Conservation (phyloP, 1,284 basidiomycete species). For the Leccinum fallax region DNA sequence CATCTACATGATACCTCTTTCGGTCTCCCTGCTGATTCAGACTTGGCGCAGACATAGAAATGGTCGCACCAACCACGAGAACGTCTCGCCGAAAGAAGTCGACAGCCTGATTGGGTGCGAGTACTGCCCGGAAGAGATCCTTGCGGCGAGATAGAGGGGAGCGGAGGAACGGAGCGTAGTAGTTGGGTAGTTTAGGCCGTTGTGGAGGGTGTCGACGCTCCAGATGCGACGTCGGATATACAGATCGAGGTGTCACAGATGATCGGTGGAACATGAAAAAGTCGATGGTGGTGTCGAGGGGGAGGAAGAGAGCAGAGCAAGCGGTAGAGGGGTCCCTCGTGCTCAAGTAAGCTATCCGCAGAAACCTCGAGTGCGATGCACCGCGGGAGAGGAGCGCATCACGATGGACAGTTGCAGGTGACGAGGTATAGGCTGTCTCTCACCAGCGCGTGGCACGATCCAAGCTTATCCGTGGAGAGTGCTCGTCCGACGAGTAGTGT, state of each 20-base stretch:
- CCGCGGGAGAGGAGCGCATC: conserved; percentile 30
- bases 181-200: conserved; percentile 36
- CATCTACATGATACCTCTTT: not conserved
- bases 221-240: conserved; percentile 12
- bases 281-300: conserved; percentile 1
- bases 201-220: conserved; percentile 19
- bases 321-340: conserved; percentile 1
- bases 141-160: conserved; percentile 24
- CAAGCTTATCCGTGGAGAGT: not conserved
- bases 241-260: conserved; percentile 6
- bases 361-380: conserved; percentile 31
- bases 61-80: conserved; percentile 3
- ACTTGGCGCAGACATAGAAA: conserved; percentile 3
- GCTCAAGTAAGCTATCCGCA: conserved; percentile 27
- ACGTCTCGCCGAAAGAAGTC: conserved; percentile 33
- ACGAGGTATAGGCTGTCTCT: conserved; percentile 13
- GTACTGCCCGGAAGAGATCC: conserved; percentile 29
- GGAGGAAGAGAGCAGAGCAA: not conserved
- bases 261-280: conserved; percentile 2
- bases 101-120: conserved; percentile 22
- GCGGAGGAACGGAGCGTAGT: conserved; percentile 1
- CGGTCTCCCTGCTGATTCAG: not conserved
- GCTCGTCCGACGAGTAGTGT: conserved; percentile 8
- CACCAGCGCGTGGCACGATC: not conserved
- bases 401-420: not conserved